These are phyloP conservation scores for Tulasnella sp. DNA, from an alignment of 768 basidiomycete genomes.

Conservation along the genomic window DNA sequence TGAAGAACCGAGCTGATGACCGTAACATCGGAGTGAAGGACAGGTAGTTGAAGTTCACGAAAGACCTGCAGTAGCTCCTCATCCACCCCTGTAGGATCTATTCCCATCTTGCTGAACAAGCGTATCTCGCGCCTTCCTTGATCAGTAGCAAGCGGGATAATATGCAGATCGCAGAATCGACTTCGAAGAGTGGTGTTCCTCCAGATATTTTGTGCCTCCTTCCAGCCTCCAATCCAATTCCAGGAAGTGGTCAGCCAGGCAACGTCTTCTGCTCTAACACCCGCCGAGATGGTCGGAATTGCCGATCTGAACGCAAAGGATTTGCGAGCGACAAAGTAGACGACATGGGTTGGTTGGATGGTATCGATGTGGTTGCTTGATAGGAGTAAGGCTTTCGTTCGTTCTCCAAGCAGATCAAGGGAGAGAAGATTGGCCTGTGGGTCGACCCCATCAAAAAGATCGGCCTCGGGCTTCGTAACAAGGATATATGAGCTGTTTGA, in stretches of 20 bases:
- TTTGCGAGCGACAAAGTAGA: neutral
- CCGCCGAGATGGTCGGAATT: neutral
- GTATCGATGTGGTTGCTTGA: neutral
- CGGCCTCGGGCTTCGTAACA: neutral
- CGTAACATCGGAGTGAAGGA: neutral
- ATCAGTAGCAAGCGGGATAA: neutral
- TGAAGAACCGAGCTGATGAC: neutral
- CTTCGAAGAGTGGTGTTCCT: neutral
- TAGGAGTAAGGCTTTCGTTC: neutral
- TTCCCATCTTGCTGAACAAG: neutral
- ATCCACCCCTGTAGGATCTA: neutral
- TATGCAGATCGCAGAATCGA: neutral
- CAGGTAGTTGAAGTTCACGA: neutral
- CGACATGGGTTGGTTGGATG: neutral
- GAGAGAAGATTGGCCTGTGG: neutral
- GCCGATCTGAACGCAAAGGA: too few relatives aligned
- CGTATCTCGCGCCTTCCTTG: neutral
- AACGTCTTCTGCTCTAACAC: conserved; percentile 19
- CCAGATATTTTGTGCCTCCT: neutral
- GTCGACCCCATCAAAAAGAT: neutral
- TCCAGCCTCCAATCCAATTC: conserved; percentile 34
- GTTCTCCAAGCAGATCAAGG: neutral
- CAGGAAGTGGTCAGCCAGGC: conserved; percentile 35
- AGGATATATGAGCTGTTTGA: neutral
- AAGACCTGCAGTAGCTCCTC: neutral